A percentile compares a stretch with the other conserved stretches of the same genome.
Conservation (phyloP, 148 eudicot genomes). For the Salicornia ramosissima region DNA sequence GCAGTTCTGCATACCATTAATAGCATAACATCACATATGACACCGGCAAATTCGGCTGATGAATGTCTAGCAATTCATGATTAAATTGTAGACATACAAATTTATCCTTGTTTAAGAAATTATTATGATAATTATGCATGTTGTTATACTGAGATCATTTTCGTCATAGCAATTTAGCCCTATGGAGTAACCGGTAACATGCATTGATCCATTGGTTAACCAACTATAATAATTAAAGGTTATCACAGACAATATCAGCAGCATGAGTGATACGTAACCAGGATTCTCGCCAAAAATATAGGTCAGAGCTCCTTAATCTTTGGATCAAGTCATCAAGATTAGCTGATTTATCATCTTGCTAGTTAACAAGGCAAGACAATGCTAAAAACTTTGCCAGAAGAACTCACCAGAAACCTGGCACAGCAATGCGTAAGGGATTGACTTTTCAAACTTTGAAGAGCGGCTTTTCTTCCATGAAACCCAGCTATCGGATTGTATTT, state of each 20-base stretch:
- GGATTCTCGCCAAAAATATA: background rate
- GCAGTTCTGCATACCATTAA: background rate
- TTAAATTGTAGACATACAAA: background rate
- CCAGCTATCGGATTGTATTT: slow-evolving; percentile 67
- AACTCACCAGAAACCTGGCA: slow-evolving; percentile 93
- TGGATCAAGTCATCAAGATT: background rate
- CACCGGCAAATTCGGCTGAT: background rate
- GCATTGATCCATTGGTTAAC: background rate
- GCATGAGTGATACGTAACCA: background rate
- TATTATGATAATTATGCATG: background rate
- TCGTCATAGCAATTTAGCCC: background rate
- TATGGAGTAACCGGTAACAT: background rate
- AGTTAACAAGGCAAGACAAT: slow-evolving; percentile 8
- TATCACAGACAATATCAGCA: background rate
- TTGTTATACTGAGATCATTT: background rate
- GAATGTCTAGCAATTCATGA: background rate
- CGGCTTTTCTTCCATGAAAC: slow-evolving; percentile 65
- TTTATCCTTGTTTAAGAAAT: background rate
- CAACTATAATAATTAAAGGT: background rate
- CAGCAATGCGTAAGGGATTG: slow-evolving; percentile 74
- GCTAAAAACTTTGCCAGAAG: slow-evolving; percentile 1
- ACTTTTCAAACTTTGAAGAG: slow-evolving; percentile 69
- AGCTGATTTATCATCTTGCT: slow-evolving; percentile 8
- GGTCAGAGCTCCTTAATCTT: background rate
- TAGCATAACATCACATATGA: background rate